Base-by-base conservation (phyloP, 2,329 filamentous ascomycete genomes). In the Sordariomycetes sp. region DNA sequence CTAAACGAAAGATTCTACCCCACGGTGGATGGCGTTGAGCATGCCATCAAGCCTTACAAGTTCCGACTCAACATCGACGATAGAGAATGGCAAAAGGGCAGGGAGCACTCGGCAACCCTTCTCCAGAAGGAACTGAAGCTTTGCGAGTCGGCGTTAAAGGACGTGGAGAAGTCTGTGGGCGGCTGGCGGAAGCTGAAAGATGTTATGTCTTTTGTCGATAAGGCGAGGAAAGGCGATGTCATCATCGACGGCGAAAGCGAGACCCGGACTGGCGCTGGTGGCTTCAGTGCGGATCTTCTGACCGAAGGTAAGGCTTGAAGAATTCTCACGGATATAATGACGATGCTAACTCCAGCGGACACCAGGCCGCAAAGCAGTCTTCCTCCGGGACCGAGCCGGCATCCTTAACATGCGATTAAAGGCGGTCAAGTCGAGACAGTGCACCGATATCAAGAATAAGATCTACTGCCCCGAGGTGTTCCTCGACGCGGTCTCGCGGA, bases 31-130 rank as follows among this genome's bases (percentile, higher is more conserved):
- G 94, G 97, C 72, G 89, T 99, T 1, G 94, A 99, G 71, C 97
- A 97, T 69, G 99, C 93, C 69, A 95, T 99, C 73, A 99, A 99
- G 72, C 94, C 95, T 0, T 99, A 93, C 77, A 99, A 99, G 70
- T 97, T 93, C 64, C 91, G 97, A 62, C 96, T 99, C 60, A 94
- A 99, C 65, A 86, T 99, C 52, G 90, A 96, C 67, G 89, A 92
- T 46, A 79, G 85, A 8, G 95, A 99, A 70, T 99, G 94, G 94
- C 71, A 79, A 3, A 84, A 88, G 61, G 92, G 91, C 0, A 80
- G 93, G 56, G 91, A 96, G 53, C 94, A 95, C 64, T 87, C 93
- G 1, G 81, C 84, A 46, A 80, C 78, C 10, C 85, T 94, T 1
- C 75, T 99, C n/a, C 95, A 95, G 71, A 86, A 87, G 55, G 94